Evolutionary conservation across 139 green algal genomes (phyloP).

Genomic region (Chlamydomonas sp.): DNA sequence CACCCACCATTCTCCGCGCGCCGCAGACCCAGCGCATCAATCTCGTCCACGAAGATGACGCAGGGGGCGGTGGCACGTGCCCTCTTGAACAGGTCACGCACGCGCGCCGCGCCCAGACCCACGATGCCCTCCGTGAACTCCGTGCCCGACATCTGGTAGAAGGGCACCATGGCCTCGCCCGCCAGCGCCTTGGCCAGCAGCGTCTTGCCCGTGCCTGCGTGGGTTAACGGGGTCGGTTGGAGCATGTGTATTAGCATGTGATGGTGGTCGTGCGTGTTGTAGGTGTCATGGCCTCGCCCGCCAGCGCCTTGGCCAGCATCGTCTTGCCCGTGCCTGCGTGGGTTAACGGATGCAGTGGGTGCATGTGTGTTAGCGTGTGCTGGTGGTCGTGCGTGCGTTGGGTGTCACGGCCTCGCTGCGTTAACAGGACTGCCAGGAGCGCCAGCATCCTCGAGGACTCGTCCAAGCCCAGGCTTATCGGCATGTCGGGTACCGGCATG

Average conservation of each 20-base stretch:
- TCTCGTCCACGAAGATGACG: conserved; percentile 99
- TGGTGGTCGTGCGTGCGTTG: too few relatives aligned
- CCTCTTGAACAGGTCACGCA: conserved; percentile 97
- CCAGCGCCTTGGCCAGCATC: conserved; percentile 62
- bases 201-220: conserved; percentile 81
- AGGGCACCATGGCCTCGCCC: conserved; percentile 57
- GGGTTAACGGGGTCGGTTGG: too few relatives aligned
- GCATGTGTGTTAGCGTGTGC: too few relatives aligned
- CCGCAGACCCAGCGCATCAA: conserved; percentile 94
- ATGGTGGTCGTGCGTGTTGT: too few relatives aligned
- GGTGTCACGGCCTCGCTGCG: too few relatives aligned
- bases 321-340: conserved; percentile 81
- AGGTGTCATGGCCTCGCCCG: background rate
- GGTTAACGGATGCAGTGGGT: too few relatives aligned
- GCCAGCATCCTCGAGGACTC: too few relatives aligned
- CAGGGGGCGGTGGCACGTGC: conserved; percentile 87
- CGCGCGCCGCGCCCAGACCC: conserved; percentile 93
- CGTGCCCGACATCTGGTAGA: conserved; percentile 88
- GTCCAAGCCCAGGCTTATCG: too few relatives aligned
- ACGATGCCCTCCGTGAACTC: conserved; percentile 99
- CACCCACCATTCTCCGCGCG: conserved; percentile 75
- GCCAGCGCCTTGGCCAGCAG: conserved; percentile 63
- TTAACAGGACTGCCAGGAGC: too few relatives aligned
- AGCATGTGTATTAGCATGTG: too few relatives aligned
- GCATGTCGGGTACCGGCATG: too few relatives aligned